Evolutionary conservation across 2,329 filamentous ascomycete genomes (phyloP).

Genomic region (Albifimbria verrucaria): DNA sequence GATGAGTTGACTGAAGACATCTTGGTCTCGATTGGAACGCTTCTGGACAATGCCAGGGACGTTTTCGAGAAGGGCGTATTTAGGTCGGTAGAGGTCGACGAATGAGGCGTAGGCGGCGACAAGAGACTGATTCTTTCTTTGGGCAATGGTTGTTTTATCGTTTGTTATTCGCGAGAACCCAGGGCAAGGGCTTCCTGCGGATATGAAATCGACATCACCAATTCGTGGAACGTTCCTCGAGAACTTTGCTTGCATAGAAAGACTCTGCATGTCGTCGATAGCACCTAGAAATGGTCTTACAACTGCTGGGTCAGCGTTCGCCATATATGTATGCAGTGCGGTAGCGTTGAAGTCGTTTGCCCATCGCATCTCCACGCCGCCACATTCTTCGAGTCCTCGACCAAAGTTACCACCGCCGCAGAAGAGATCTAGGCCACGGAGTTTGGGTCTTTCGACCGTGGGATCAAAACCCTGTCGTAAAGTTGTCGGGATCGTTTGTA

Average conservation of each 20-base stretch:
- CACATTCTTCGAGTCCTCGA: constrained; percentile 69
- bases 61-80: constrained; percentile 77
- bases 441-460: constrained; percentile 22
- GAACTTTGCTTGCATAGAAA: constrained; percentile 51
- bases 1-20: constrained; percentile 71
- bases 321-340: constrained; percentile 71
- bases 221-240: constrained; percentile 48
- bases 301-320: constrained; percentile 49
- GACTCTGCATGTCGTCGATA: constrained; percentile 63
- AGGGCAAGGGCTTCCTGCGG: constrained; percentile 73
- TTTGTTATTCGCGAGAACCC: constrained; percentile 67
- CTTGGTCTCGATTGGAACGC: constrained; percentile 45
- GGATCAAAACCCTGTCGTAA: constrained; percentile 58
- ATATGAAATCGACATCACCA: constrained; percentile 66
- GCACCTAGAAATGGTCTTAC: constrained; percentile 65
- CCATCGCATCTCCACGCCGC: constrained; percentile 61
- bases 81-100: constrained; percentile 70
- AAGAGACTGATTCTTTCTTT: constrained; percentile 70
- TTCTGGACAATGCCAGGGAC: constrained; percentile 62
- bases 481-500: constrained; percentile 28
- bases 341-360: constrained; percentile 63
- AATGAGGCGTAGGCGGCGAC: constrained; percentile 73
- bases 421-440: constrained; percentile 68
- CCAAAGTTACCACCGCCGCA: constrained; percentile 78
- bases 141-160: constrained; percentile 49